These are phyloP conservation scores for Fusarium protoensiforme DNA, from an alignment of 2,329 filamentous ascomycete genomes.

Conservation along the genomic window DNA sequence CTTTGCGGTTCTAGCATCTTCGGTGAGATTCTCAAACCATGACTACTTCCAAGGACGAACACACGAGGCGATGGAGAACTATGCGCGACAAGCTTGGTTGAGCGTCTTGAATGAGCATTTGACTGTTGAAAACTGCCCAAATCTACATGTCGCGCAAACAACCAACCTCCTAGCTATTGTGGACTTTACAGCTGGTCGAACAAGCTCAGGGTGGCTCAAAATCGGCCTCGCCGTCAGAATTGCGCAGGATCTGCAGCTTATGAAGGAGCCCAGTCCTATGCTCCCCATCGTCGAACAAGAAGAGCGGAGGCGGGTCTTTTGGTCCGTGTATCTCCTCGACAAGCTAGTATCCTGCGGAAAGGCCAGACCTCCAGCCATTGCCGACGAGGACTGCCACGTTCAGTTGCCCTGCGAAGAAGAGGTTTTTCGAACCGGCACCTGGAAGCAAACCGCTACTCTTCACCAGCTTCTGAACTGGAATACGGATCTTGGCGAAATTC, in stretches of 20 bases:
- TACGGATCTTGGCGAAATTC: not conserved
- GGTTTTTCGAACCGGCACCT: not conserved
- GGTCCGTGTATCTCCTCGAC: not conserved
- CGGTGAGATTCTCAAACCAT: constrained; percentile 2
- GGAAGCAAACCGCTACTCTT: constrained; percentile 1
- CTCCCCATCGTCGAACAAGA: not conserved
- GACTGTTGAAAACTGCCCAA: not conserved
- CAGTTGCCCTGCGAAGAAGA: not conserved
- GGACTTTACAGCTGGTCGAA: not conserved
- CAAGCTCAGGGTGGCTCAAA: constrained; percentile 8
- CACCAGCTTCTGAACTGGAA: constrained; percentile 8
- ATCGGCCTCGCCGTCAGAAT: constrained; percentile 9
- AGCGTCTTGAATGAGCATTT: not conserved
- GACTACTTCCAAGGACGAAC: not conserved
- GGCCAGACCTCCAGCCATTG: constrained; percentile 1
- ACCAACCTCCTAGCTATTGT: not conserved
- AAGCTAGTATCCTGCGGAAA: constrained; percentile 7
- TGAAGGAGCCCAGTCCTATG: not conserved
- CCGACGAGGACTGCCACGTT: constrained; percentile 5
- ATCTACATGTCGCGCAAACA: not conserved
- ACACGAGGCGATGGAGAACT: not conserved
- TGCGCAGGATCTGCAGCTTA: constrained; percentile 4
- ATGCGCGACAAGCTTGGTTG: not conserved
- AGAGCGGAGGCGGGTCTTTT: constrained; percentile 6
- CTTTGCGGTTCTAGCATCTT: not conserved